A percentile compares a stretch with the other conserved stretches of the same genome.
Evolutionary conservation across 352 stramenopile species (phyloP).

Genomic region (Pelagophyceae sp.): DNA sequence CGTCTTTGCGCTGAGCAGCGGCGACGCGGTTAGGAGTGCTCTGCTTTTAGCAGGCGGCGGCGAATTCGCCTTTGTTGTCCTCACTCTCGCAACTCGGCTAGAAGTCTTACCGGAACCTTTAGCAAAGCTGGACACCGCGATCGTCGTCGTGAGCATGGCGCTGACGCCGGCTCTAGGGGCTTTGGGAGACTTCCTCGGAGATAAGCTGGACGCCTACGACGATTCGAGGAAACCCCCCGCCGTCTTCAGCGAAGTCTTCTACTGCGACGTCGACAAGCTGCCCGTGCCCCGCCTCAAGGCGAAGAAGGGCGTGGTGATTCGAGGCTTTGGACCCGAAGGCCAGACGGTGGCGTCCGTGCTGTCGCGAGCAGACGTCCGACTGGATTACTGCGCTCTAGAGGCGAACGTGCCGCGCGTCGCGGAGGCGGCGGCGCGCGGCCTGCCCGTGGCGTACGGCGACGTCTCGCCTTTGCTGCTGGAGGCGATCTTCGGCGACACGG

Average conservation of each 20-base stretch:
- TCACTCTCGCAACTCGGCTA: conserved; percentile 41
- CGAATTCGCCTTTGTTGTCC: conserved; percentile 52
- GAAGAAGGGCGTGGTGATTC: neutral
- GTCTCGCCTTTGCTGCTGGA: too few species aligned
- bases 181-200: conserved; percentile 27
- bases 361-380: neutral
- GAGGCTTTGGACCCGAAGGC: neutral
- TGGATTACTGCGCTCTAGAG: neutral
- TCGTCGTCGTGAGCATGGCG: conserved; percentile 50
- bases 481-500: too few species aligned
- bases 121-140: conserved; percentile 41
- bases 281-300: neutral
- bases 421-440: neutral
- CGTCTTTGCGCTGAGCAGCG: conserved; percentile 22
- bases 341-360: neutral
- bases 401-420: neutral
- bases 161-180: conserved; percentile 46
- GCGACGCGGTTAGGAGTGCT: conserved; percentile 38
- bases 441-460: conserved; percentile 9
- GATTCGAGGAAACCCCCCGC: neutral
- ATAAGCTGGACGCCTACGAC: conserved; percentile 22
- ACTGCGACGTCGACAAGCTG: neutral
- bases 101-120: conserved; percentile 42
- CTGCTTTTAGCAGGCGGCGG: conserved; percentile 44
- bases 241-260: neutral